Percentiles rank a stretch among this genome's conserved stretches.
These are phyloP conservation scores for Puya raimondii DNA, from an alignment of 176 grass and related monocot genomes.

Conservation along the genomic window DNA sequence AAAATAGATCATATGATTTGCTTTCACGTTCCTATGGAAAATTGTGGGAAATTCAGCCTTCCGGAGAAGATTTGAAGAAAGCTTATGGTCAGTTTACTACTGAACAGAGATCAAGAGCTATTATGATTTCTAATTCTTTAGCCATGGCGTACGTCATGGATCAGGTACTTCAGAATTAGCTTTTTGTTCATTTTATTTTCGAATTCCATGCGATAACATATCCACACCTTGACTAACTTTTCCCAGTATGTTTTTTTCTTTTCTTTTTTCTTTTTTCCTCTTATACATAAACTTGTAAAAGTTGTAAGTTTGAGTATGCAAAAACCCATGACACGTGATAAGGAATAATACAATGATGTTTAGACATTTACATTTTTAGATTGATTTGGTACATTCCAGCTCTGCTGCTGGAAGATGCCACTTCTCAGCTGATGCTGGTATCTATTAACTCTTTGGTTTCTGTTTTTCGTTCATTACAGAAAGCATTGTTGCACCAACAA, in stretches of 20 bases:
- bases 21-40: constrained; percentile 22
- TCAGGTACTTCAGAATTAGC: constrained; percentile 34
- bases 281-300: background rate
- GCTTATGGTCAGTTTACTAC: constrained; percentile 27
- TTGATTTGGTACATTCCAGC: too few species aligned
- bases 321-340: too few species aligned
- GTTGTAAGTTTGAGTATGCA: background rate
- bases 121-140: constrained; percentile 60
- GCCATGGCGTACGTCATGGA: constrained; percentile 87
- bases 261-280: background rate
- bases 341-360: too few species aligned
- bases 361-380: too few species aligned
- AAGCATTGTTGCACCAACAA: constrained; percentile 69
- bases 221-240: background rate
- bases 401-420: too few species aligned
- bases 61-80: constrained; percentile 39
- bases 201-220: background rate
- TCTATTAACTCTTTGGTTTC: too few species aligned
- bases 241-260: constrained; percentile 28
- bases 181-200: background rate
- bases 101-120: constrained; percentile 48
- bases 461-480: constrained; percentile 29
- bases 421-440: too few species aligned
- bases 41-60: constrained; percentile 33
- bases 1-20: constrained; percentile 19